Evolutionary conservation across 495 filamentous ascomycete species (phyloP).

Genomic region (Aspergillus carlsbadensis): DNA sequence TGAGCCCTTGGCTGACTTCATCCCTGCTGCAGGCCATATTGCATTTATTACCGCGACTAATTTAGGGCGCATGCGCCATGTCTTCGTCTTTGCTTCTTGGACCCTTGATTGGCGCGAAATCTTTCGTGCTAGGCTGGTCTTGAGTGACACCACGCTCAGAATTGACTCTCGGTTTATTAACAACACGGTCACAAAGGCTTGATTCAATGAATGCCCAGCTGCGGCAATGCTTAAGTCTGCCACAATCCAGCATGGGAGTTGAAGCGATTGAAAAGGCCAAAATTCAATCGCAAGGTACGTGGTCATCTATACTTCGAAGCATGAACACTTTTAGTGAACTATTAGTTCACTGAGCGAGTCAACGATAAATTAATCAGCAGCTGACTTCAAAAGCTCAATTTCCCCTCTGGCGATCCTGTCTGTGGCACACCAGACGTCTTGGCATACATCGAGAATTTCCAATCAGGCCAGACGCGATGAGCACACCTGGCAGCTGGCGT

Average conservation of each 20-base stretch:
- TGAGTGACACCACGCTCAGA: neutral
- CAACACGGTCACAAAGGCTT: neutral
- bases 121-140: neutral
- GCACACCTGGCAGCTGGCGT: too few species aligned
- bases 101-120: neutral
- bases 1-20: neutral
- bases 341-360: too few species aligned
- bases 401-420: neutral
- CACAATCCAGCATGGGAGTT: too few species aligned
- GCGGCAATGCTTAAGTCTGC: too few species aligned
- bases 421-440: conserved; percentile 1
- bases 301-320: too few species aligned
- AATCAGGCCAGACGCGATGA: neutral
- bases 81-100: neutral
- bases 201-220: neutral
- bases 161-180: too few species aligned
- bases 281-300: too few species aligned
- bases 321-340: too few species aligned
- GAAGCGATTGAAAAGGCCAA: too few species aligned
- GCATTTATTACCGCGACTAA: conserved; percentile 1
- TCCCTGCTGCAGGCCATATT: conserved; percentile 2
- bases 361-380: too few species aligned
- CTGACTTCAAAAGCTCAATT: neutral
- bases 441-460: conserved; percentile 6
- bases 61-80: neutral